Conservation (phyloP, 257 asterid species). For the Solanum sejunctum region DNA sequence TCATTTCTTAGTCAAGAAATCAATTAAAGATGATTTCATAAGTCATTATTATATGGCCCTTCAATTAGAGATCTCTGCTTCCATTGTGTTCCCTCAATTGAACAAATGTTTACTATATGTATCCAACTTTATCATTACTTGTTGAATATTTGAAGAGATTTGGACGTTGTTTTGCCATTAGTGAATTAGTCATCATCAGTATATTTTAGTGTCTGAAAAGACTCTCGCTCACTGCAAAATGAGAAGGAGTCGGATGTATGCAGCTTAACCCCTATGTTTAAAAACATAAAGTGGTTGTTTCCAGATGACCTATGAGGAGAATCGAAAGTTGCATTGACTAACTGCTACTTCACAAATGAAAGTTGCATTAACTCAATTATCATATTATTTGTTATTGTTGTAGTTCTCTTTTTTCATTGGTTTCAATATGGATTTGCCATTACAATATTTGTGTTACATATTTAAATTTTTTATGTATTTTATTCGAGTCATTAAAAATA, state of each 20-base stretch:
- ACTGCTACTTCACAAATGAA: no score
- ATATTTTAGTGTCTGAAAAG: no score
- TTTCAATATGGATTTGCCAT: not conserved
- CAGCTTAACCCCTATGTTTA: no score
- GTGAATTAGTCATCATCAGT: no score
- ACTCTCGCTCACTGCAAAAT: no score
- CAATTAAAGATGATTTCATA: not conserved
- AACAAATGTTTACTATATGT: not conserved
- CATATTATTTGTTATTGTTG: not conserved
- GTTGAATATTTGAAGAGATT: not conserved
- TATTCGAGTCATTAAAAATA: not conserved
- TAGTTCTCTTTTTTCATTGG: not conserved
- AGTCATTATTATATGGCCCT: not conserved
- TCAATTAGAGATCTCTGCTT: not conserved
- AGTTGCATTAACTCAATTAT: not conserved
- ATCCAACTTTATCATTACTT: not conserved
- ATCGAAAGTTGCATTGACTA: no score
- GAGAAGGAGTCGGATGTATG: no score
- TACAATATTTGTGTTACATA: accelerated
- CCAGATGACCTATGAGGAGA: no score
- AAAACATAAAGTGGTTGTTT: no score
- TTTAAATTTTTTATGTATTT: not conserved
- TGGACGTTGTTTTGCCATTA: no score
- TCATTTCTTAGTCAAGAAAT: not conserved
- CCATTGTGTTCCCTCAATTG: not conserved